These are phyloP conservation scores for Monosporascus sp. DNA, from an alignment of 2,329 filamentous ascomycete species.

Conservation along the genomic window DNA sequence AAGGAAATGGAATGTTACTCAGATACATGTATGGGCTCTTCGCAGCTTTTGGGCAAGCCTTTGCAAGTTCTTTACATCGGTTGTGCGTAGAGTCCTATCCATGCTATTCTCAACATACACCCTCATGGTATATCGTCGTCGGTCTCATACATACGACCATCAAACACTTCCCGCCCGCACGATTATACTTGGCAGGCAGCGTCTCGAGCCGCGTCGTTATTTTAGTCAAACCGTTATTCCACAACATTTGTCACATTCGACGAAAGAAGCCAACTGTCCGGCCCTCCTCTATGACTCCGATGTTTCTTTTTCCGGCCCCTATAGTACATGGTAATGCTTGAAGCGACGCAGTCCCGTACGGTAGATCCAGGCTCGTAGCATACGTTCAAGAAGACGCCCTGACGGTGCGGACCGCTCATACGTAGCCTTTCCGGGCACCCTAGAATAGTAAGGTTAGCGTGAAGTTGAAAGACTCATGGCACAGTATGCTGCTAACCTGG, in stretches of 20 bases:
- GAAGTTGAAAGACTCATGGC: slow-evolving; percentile 9
- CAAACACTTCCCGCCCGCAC: too few relatives aligned
- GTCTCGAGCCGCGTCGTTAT: too few relatives aligned
- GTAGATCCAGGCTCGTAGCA: slow-evolving; percentile 12
- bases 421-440: slow-evolving; percentile 65
- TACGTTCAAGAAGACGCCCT: slow-evolving; percentile 16
- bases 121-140: too few relatives aligned
- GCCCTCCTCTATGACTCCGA: background rate
- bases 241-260: slow-evolving; percentile 9
- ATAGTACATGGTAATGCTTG: slow-evolving; percentile 16
- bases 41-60: too few relatives aligned
- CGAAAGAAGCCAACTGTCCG: slow-evolving; percentile 7
- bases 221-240: background rate
- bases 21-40: too few relatives aligned
- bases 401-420: slow-evolving; percentile 37
- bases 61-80: too few relatives aligned
- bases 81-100: too few relatives aligned
- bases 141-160: too few relatives aligned
- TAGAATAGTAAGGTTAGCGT: slow-evolving; percentile 20
- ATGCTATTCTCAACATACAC: too few relatives aligned
- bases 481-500: slow-evolving; percentile 53
- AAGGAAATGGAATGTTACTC: too few relatives aligned
- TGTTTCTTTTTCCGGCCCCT: slow-evolving; percentile 14
- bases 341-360: slow-evolving; percentile 6
- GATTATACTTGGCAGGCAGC: too few relatives aligned